Evolutionary conservation across 2,329 filamentous ascomycete genomes (phyloP).

Genomic region (Ophiostoma triangulosporum): DNA sequence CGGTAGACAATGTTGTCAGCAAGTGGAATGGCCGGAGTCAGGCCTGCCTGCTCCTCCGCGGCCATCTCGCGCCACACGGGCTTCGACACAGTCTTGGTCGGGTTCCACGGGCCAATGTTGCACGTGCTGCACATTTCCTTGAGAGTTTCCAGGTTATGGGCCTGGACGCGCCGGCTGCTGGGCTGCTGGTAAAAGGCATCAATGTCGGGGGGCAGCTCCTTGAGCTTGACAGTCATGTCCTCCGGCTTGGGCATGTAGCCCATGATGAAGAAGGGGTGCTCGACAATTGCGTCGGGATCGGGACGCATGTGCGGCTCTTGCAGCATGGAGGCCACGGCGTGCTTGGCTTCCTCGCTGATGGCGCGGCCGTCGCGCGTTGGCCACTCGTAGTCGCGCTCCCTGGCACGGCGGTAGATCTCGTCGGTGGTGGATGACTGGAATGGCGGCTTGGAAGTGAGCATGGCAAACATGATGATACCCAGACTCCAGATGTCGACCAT

Average conservation of each 20-base stretch:
- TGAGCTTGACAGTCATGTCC: conserved; percentile 45
- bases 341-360: conserved; percentile 63
- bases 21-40: conserved; percentile 50
- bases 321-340: conserved; percentile 63
- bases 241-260: conserved; percentile 55
- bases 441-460: conserved; percentile 90
- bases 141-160: conserved; percentile 36
- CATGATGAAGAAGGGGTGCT: conserved; percentile 65
- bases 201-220: conserved; percentile 42
- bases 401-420: conserved; percentile 64
- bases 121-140: conserved; percentile 44
- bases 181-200: conserved; percentile 44
- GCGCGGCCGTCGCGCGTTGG: conserved; percentile 54
- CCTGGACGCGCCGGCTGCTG: conserved; percentile 30
- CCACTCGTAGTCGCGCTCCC: conserved; percentile 68
- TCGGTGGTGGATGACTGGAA: conserved; percentile 88
- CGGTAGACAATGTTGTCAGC: conserved; percentile 49
- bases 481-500: conserved; percentile 98
- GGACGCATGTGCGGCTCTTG: conserved; percentile 63
- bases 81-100: conserved; percentile 33
- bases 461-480: conserved; percentile 96
- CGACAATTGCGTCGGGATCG: conserved; percentile 63
- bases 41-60: conserved; percentile 51
- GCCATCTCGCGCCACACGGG: conserved; percentile 54
- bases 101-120: conserved; percentile 42